Evolutionary conservation across 2,329 filamentous ascomycete genomes (phyloP), one percentile per base, ranked within the genome.

Genomic region (Trichoderma cornu-damae): DNA sequence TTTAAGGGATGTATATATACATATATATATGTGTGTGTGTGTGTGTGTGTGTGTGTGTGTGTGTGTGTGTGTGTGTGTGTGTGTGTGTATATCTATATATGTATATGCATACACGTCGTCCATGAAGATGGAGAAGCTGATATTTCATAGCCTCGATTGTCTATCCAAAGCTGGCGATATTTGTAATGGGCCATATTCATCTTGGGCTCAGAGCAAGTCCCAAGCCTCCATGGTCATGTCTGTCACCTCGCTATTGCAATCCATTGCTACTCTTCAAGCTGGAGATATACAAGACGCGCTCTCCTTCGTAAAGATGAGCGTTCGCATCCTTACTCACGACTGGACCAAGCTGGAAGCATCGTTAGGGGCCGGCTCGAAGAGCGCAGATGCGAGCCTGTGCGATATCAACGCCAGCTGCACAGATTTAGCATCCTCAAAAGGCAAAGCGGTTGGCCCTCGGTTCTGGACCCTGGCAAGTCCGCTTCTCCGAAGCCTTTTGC

Each of bases 381-480:
- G 62, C n/a, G 69, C 64, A 35, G 64, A 69, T 32, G 52, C 65
- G n/a, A 67, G 65, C 56, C 30, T 69, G 55, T 66, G 67, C 14
- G 69, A 68, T 4, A 60, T 63, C 28, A 72, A 66, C 54, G 60
- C 64, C 16, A 61, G 64, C 51, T 65, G 63, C 43, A 62, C 66
- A 26, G 67, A 69, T 16, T 54, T 62, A 20, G 66, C 62, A 56
- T 47, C 60, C 1, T 57, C 49, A 26, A 60, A 61, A 24, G 62
- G 50, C 2, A 65, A 62, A 32, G 57, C 68, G n/a, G 63, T 68
- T 43, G 51, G 75, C 1, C 84, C 90, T 1, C 79, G 82, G 2
- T 91, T 93, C 65, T 97, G 93, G 93, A 78, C 81, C 5, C 77
- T 96, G 18, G 85, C 94, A 6, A 82, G 84, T 26, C 84, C 87